A percentile compares a stretch with the other conserved stretches of the same genome.
Evolutionary conservation across 176 grass and related monocot species (phyloP).

Genomic region (Musa troglodytarum): DNA sequence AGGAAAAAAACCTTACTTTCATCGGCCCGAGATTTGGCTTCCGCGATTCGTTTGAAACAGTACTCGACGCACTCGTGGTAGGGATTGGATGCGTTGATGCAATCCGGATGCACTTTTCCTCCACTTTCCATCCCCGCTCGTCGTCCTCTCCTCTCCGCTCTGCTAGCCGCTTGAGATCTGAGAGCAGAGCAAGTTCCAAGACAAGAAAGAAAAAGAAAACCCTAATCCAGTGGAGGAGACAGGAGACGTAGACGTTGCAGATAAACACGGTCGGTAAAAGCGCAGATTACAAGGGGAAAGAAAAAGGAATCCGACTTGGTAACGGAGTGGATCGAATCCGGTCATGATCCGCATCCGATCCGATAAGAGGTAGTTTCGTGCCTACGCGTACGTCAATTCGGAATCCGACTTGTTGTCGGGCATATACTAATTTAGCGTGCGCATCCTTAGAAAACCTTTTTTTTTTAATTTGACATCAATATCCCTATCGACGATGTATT

Average conservation of each 20-base stretch:
- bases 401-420: too few species aligned
- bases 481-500: too few species aligned
- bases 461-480: too few species aligned
- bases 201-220: not conserved
- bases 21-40: conserved; percentile 21
- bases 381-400: too few species aligned
- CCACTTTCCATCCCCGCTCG: not conserved
- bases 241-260: not conserved
- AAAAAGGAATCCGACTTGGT: too few species aligned
- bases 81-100: conserved; percentile 57
- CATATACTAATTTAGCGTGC: too few species aligned
- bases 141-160: too few species aligned
- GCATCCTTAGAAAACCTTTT: too few species aligned
- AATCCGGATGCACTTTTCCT: conserved; percentile 42
- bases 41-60: conserved; percentile 55
- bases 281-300: too few species aligned
- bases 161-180: not conserved
- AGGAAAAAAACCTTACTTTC: conserved; percentile 10
- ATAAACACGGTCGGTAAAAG: not conserved
- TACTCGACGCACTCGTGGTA: conserved; percentile 59
- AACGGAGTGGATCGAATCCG: too few species aligned
- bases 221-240: not conserved
- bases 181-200: not conserved
- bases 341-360: not conserved
- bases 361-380: not conserved